These are phyloP conservation scores for Linum usitatissimum DNA, from an alignment of 345 rosid genomes.

Conservation along the genomic window DNA sequence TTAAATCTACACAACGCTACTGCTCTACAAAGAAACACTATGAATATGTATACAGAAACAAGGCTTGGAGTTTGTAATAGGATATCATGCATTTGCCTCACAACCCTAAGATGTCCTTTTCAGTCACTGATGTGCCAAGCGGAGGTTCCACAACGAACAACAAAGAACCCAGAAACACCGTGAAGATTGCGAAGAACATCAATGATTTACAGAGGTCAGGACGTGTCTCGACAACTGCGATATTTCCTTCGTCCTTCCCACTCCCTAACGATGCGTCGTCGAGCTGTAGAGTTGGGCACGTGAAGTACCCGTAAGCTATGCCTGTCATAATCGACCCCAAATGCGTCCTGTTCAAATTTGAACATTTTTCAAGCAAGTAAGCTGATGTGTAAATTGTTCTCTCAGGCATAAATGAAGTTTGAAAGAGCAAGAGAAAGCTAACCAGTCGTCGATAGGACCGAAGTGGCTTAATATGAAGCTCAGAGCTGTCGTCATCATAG, in stretches of 20 bases:
- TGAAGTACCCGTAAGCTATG: conserved; percentile 45
- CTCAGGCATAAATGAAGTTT: too few relatives aligned
- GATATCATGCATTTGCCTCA: too few relatives aligned
- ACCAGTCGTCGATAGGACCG: conserved; percentile 80
- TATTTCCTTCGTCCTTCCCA: conserved; percentile 43
- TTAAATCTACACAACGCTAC: not conserved
- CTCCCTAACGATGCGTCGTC: conserved; percentile 38
- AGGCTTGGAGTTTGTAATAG: too few relatives aligned
- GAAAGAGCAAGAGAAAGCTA: conserved; percentile 13
- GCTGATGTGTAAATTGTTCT: not conserved
- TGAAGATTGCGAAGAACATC: conserved; percentile 32
- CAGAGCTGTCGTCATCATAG: conserved; percentile 47
- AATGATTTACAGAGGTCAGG: conserved; percentile 59
- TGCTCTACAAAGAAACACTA: not conserved
- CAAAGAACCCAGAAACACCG: conserved; percentile 35
- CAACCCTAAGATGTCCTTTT: conserved; percentile 4
- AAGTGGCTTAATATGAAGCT: conserved; percentile 67
- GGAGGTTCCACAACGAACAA: conserved; percentile 50
- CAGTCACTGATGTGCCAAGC: conserved; percentile 21
- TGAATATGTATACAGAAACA: not conserved
- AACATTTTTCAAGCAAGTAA: not conserved
- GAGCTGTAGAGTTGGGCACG: conserved; percentile 50
- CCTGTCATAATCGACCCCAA: conserved; percentile 62
- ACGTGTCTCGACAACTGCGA: conserved; percentile 22
- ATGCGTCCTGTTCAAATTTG: conserved; percentile 47